Percentiles rank a stretch among this genome's conserved stretches.
Conservation (phyloP, 176 grass and related monocot species). For the Panicum miliaceum region DNA sequence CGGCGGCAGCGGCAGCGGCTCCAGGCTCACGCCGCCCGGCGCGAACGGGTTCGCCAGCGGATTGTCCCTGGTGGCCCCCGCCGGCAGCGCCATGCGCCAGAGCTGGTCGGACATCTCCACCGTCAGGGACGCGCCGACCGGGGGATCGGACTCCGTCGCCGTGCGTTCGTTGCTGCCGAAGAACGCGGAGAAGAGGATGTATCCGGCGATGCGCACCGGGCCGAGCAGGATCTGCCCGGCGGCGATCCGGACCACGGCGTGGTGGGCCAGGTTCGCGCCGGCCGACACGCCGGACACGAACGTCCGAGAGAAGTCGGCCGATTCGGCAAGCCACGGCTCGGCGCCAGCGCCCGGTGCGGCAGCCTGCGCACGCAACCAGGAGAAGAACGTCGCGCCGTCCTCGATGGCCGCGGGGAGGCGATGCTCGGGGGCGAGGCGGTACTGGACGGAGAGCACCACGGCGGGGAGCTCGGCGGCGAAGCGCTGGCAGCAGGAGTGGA, state of each 20-base stretch:
- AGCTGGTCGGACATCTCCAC: conserved; percentile 41
- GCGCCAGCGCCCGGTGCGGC: not conserved
- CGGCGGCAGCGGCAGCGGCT: conserved; percentile 41
- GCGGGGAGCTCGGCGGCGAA: not conserved
- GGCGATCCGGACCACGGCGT: not conserved
- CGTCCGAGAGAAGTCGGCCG: conserved; percentile 28
- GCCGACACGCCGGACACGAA: conserved; percentile 52
- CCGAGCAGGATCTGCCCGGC: not conserved
- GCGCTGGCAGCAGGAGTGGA: not conserved
- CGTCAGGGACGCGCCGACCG: conserved; percentile 40
- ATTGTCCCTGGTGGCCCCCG: conserved; percentile 55
- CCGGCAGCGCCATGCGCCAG: conserved; percentile 75
- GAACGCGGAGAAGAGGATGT: conserved; percentile 61
- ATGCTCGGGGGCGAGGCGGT: conserved; percentile 59
- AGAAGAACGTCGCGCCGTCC: conserved; percentile 31
- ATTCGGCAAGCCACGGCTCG: conserved; percentile 42
- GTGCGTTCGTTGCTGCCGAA: conserved; percentile 53
- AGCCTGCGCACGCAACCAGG: conserved; percentile 28
- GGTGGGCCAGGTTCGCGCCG: conserved; percentile 55
- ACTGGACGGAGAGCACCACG: conserved; percentile 54
- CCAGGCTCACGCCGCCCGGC: conserved; percentile 40
- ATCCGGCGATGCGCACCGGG: conserved; percentile 43
- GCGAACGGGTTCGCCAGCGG: conserved; percentile 74
- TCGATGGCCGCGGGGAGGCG: conserved; percentile 47
- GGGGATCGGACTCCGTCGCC: conserved; percentile 41